Percentiles rank a stretch among this genome's conserved stretches.
Conservation (phyloP, 306 rosid species). For the Sphenostylis stenocarpa region DNA sequence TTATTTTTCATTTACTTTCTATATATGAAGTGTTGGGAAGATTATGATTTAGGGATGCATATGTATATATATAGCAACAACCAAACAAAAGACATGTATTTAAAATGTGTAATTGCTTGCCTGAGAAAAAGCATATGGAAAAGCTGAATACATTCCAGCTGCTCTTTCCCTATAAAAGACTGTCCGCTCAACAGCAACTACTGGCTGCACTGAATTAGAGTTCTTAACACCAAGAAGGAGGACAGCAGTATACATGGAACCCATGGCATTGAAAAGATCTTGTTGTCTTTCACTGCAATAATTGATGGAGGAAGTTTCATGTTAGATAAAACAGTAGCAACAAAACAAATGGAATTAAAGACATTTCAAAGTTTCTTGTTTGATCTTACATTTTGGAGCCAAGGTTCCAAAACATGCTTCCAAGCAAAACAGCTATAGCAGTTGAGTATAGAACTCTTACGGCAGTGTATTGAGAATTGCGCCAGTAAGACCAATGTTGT, state of each 20-base stretch:
- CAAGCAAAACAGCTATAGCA: constrained; percentile 17
- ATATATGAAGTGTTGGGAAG: too few relatives aligned
- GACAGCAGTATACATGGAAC: constrained; percentile 64
- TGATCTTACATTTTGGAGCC: constrained; percentile 50
- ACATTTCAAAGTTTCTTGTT: not conserved
- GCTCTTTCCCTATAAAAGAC: constrained; percentile 63
- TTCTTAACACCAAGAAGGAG: constrained; percentile 53
- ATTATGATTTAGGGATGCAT: too few relatives aligned
- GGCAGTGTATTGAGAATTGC: constrained; percentile 56
- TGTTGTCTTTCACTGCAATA: constrained; percentile 36
- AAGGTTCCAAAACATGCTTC: constrained; percentile 38
- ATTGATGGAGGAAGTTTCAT: not conserved
- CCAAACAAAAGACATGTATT: too few relatives aligned
- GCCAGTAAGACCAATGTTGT: constrained; percentile 68
- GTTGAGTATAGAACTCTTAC: constrained; percentile 27
- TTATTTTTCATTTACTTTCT: too few relatives aligned
- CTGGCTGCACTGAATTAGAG: constrained; percentile 48
- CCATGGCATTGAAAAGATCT: constrained; percentile 58
- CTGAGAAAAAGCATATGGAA: constrained; percentile 63
- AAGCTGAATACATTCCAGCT: constrained; percentile 66
- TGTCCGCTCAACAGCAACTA: constrained; percentile 48
- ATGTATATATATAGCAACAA: too few relatives aligned
- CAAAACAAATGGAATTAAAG: not conserved
- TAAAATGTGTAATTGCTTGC: too few relatives aligned
- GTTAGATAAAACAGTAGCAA: constrained; percentile 28